Evolutionary conservation across 495 filamentous ascomycete species (phyloP).

Genomic region (Talaromyces borbonicus): DNA sequence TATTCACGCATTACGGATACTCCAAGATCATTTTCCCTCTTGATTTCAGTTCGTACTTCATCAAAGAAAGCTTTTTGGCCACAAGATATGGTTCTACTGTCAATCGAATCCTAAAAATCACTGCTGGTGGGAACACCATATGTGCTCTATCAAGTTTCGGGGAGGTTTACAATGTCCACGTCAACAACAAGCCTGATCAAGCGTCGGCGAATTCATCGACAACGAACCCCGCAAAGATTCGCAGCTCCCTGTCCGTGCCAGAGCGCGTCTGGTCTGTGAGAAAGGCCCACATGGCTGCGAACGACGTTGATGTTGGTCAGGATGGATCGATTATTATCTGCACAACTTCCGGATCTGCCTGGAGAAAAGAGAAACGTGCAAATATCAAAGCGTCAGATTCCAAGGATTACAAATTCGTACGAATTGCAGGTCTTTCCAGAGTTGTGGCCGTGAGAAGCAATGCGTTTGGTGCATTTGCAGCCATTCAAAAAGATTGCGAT

Average conservation of each 20-base stretch:
- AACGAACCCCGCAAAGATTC: conserved; percentile 80
- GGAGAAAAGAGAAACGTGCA: conserved; percentile 70
- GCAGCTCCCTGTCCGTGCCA: conserved; percentile 62
- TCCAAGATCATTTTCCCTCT: conserved; percentile 73
- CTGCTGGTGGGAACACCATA: conserved; percentile 79
- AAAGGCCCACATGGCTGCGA: conserved; percentile 74
- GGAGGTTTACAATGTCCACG: conserved; percentile 71
- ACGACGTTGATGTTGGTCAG: conserved; percentile 79
- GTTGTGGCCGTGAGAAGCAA: conserved; percentile 78
- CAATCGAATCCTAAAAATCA: conserved; percentile 64
- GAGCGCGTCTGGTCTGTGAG: conserved; percentile 73
- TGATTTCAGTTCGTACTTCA: conserved; percentile 57
- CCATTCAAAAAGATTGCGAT: conserved; percentile 75
- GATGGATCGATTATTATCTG: conserved; percentile 93
- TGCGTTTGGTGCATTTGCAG: conserved; percentile 78
- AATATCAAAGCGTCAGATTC: conserved; percentile 65
- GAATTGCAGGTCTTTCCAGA: conserved; percentile 77
- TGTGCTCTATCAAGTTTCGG: conserved; percentile 75
- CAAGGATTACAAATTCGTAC: conserved; percentile 84
- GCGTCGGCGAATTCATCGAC: conserved; percentile 58
- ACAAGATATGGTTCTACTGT: conserved; percentile 54
- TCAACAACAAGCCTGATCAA: conserved; percentile 55
- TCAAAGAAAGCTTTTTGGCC: conserved; percentile 54
- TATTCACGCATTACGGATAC: conserved; percentile 91
- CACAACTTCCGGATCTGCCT: conserved; percentile 84